Conservation (phyloP, 352 stramenopile genomes). For the Globisporangium rhizosaccharum region DNA sequence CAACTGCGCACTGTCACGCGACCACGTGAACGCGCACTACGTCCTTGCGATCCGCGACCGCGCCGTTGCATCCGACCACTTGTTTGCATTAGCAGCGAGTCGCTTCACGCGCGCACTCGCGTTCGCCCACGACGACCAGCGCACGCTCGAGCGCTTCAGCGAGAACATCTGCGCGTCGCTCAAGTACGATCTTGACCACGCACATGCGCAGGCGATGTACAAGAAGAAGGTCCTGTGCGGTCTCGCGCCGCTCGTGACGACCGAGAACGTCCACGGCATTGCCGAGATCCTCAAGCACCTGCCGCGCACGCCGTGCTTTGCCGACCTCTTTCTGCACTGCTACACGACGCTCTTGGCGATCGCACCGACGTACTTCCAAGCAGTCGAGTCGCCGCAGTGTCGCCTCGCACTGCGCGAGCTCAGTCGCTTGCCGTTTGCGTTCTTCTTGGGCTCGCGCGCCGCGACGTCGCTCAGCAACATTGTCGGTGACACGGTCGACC, state of each 20-base stretch:
- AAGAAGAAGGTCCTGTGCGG: slow-evolving; percentile 77
- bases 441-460: slow-evolving; percentile 56
- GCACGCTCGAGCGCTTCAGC: slow-evolving; percentile 64
- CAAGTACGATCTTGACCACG: slow-evolving; percentile 76
- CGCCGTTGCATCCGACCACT: slow-evolving; percentile 55
- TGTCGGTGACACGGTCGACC: slow-evolving; percentile 25
- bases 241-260: slow-evolving; percentile 47
- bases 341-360: slow-evolving; percentile 53
- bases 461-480: slow-evolving; percentile 57
- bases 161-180: slow-evolving; percentile 79
- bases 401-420: slow-evolving; percentile 43
- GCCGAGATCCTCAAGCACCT: slow-evolving; percentile 82
- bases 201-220: slow-evolving; percentile 60
- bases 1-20: slow-evolving; percentile 38
- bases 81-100: slow-evolving; percentile 69
- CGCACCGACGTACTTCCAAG: slow-evolving; percentile 52
- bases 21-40: slow-evolving; percentile 75
- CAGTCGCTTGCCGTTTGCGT: slow-evolving; percentile 54
- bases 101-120: slow-evolving; percentile 62
- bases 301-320: slow-evolving; percentile 64
- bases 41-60: slow-evolving; percentile 59
- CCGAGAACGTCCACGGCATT: slow-evolving; percentile 64
- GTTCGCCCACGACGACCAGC: slow-evolving; percentile 52
- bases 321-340: slow-evolving; percentile 68
- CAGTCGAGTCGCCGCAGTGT: slow-evolving; percentile 39